These are phyloP conservation scores for Ambrosiella xylebori DNA, from an alignment of 2,329 filamentous ascomycete genomes.

Conservation along the genomic window DNA sequence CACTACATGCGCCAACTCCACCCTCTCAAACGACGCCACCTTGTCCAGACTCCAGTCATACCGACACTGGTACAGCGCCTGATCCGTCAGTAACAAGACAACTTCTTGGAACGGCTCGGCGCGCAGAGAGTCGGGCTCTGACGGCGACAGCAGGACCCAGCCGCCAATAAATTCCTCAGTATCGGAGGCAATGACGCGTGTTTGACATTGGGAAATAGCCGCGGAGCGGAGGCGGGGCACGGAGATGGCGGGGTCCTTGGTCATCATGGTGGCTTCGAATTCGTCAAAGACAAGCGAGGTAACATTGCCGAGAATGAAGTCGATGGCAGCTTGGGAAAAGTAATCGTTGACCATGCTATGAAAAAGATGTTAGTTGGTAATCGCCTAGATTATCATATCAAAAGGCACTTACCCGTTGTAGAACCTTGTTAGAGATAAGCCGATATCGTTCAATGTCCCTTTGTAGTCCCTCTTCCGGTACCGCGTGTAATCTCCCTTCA, in stretches of 20 bases:
- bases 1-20: constrained; percentile 57
- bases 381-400: background rate
- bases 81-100: constrained; percentile 71
- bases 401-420: constrained; percentile 40
- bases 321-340: constrained; percentile 87
- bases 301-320: constrained; percentile 82
- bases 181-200: constrained; percentile 70
- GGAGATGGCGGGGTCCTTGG: constrained; percentile 76
- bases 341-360: constrained; percentile 90
- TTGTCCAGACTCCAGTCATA: constrained; percentile 96
- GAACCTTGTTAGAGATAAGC: constrained; percentile 65
- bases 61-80: constrained; percentile 71
- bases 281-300: constrained; percentile 77
- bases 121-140: constrained; percentile 50
- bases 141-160: constrained; percentile 74
- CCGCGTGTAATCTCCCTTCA: constrained; percentile 93
- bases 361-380: background rate
- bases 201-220: constrained; percentile 76
- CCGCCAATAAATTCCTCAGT: constrained; percentile 72
- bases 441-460: constrained; percentile 79
- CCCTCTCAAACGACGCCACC: constrained; percentile 76
- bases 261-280: constrained; percentile 88
- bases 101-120: constrained; percentile 72
- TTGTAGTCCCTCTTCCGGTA: constrained; percentile 81
- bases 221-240: constrained; percentile 69